Evolutionary conservation across 2,329 filamentous ascomycete species (phyloP), one percentile per base, ranked within the genome.

Genomic region (Thielaviopsis cerberus): DNA sequence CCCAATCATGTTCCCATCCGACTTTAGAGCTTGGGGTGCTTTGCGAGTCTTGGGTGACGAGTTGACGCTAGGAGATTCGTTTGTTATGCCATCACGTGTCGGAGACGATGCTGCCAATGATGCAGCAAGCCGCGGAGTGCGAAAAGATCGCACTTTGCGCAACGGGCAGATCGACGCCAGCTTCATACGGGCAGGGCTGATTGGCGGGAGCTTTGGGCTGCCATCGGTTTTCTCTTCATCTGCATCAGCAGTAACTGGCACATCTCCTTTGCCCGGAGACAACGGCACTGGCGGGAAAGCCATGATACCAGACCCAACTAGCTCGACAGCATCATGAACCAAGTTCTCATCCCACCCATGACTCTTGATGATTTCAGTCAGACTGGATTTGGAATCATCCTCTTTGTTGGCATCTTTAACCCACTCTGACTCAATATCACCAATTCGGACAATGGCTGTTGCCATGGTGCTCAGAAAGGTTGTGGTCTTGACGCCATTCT

Each of bases 391-490:
- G 50, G 73, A 67, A 17, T 66, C 67, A 3, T 75, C 75, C 7
- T 30, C 27, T 7, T 37, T 26, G 7, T n/a, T 30, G 13, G 26
- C 25, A 24, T 51, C 30, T 22, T 54, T 54, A 7, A 75, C 78
- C 78, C 77, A 81, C 23, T 69, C 67, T 0, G 79, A 81, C 7
- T 68, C 61, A 0, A 70, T 64, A 62, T 76, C 74, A 58, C 75
- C 72, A 41, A 74, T 68, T 57, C 72, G 74, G 52, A 83, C 71
- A 13, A 71, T 68, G 8, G 77, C 79, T 2, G 70, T 75, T 4
- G 71, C 75, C 15, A 70, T 72, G 4, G 80, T 83, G 62, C 78
- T 72, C 23, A 82, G 65, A 15, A 65, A 72, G 30, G 77, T 83
- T 8, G 37, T 45, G 27, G 51, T 58, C 13, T 52, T 57, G 48